Base-by-base conservation (phyloP, 352 stramenopile species). In the Phytophthora citrophthora region DNA sequence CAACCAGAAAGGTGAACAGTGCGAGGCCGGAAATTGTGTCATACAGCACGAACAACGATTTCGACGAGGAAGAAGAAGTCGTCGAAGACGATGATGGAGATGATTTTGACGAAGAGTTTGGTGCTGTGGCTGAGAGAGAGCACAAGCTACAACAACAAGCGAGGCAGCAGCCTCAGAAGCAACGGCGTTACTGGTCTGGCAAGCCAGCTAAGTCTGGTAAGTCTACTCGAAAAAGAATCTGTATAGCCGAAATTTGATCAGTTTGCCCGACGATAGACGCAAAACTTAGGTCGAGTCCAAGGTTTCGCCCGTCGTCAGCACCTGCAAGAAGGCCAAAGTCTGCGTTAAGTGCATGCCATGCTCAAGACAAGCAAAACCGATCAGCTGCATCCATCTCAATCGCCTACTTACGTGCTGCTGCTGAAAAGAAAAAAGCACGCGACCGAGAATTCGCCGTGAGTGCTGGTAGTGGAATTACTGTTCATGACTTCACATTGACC, bases 381-480 rank as follows among this genome's bases (percentile, higher is more conserved):
- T 48, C 61, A 1, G 27, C 73, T 24, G 72, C 83, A 5, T 73
- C 79, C 12, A 77, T 89, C 11, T 92, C 83, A 9, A 65, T 89
- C 7, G 70, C 65, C 40, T 90, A 90, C 38, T 54, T 92, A 23
- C 80, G 79, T 9, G 57, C 68, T 23, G 77, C 83, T 31, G 70
- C 68, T 1, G 81, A 90, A 60, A 90, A 88, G 61, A 89, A 86
- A 48, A 92, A 90, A 61, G 57, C 80, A 10, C 70, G 76, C 9
- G 83, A 90, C 32, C 75, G 79, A 44, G 71, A 89, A 16, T 92
- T 92, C 72, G 83, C 83, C 5, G 83, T 90, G 45, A 29, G 75
- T 70, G 10, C 2, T 36, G 23, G 2, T 9, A 27, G 3, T 23
- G 18, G 39, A 6, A 13, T 15, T 46, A 16, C 10, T 40, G 34